These are phyloP conservation scores for Whalleya microplaca DNA, from an alignment of 2,329 filamentous ascomycete genomes.

Conservation along the genomic window DNA sequence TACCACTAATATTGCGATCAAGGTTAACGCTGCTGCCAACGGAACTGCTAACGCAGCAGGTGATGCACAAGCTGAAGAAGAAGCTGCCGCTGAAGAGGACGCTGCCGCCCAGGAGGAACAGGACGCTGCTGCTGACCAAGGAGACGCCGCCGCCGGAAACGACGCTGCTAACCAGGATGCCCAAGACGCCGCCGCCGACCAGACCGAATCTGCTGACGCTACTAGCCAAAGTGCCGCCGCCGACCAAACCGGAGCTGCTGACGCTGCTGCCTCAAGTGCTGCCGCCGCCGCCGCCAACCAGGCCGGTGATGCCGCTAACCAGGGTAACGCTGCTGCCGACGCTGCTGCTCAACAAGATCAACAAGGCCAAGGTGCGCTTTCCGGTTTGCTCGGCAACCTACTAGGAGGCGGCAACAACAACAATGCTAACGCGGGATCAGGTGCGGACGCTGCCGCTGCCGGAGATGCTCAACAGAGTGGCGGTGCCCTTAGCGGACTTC, in stretches of 20 bases:
- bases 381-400: no score
- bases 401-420: no score
- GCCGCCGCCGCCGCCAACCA: no score
- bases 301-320: no score
- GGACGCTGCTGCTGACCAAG: not conserved
- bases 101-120: not conserved
- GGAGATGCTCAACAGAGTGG: not conserved
- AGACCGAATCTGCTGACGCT: no score
- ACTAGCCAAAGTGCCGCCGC: no score
- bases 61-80: not conserved
- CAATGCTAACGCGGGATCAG: no score
- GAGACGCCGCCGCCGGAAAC: not conserved
- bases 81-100: not conserved
- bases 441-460: not conserved
- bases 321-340: not conserved
- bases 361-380: no score
- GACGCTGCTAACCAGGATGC: not conserved
- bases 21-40: conserved; percentile 18
- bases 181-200: not conserved
- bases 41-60: conserved; percentile 11
- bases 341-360: not conserved
- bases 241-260: no score
- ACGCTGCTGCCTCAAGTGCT: no score
- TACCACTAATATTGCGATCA: conserved; percentile 4
- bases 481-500: not conserved